phyloP scores from a whole-genome alignment of 2,329 filamentous ascomycete genomes.

The Beauveria medogensis region DNA sequence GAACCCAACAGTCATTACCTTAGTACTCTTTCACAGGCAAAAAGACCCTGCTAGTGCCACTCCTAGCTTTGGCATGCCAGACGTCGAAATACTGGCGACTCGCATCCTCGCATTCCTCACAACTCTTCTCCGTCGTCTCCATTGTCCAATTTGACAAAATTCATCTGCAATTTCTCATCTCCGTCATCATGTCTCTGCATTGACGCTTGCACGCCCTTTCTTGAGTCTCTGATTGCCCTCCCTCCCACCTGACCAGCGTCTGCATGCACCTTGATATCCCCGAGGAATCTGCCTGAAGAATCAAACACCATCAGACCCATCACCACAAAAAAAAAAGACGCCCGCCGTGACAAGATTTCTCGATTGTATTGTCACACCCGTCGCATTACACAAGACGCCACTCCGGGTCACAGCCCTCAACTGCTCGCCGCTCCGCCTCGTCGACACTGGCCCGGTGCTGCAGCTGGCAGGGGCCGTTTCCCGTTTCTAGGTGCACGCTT shows the following conservation, averaged over 20 bases:
- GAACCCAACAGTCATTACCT: no score
- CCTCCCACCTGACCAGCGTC: background rate
- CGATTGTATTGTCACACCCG: background rate
- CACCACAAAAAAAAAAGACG: background rate
- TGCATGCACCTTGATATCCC: constrained; percentile 8
- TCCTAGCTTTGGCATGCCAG: background rate
- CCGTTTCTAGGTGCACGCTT: background rate
- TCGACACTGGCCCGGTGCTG: constrained; percentile 2
- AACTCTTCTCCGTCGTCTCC: background rate
- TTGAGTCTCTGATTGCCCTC: background rate
- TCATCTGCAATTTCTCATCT: background rate
- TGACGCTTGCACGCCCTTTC: background rate
- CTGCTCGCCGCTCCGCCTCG: background rate
- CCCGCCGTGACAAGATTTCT: background rate
- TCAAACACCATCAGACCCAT: background rate
- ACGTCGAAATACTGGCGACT: background rate
- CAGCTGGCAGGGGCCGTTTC: constrained; percentile 12
- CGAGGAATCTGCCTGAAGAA: background rate
- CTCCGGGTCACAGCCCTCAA: background rate
- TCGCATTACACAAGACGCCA: constrained; percentile 6
- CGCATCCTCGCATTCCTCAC: background rate
- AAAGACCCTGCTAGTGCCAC: background rate
- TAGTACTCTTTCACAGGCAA: no score
- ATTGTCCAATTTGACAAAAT: background rate
- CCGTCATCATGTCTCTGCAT: background rate